Evolutionary conservation across 1,139 yeast species (phyloP), one percentile per base, ranked within the genome.

Genomic region (Pichia cactophila): DNA sequence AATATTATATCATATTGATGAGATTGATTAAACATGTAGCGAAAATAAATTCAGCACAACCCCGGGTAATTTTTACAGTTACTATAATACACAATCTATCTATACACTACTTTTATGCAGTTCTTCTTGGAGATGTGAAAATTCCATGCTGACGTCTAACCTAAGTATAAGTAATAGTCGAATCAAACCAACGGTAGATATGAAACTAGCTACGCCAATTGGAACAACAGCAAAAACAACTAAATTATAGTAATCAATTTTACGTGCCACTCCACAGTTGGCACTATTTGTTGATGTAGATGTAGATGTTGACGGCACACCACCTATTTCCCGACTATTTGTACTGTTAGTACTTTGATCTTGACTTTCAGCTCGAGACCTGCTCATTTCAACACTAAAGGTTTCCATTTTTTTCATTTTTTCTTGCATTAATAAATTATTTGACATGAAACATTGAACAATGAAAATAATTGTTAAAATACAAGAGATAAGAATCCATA

Each of bases 161-260:
- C 95, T 74, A 45, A 88, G 72, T 39, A 89, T 86, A 58, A 89
- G 72, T 46, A 89, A 66, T 48, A 88, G 79, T 54, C 97, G 70
- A 33, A 89, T 69, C 45, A 90, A 69, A 0, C 90, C 94, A 31
- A 89, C 72, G 96, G 90, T 88, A 5, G 97, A 89, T 29, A 90
- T 69, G 60, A 92, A 92, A 59, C 97, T 87, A 3, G 98, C 97
- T 53, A 92, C 61, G 0, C 98, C 98, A 26, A 92, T 90, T 0
- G 98, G 98, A 6, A 92, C 96, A 47, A 92, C 97, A 1, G 97
- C 97, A 71, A 87, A 92, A 1, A 92, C 97, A 1, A 86, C 90
- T 45, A 92, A 86, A 58, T 86, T 88, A 66, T 89, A 86, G 52
- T 83, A 72, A 61, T 85, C 89, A 56, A 92, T 79, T 55, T 89